Conservation (phyloP, 164 flowering plant species). For the Vitis labrusca region DNA sequence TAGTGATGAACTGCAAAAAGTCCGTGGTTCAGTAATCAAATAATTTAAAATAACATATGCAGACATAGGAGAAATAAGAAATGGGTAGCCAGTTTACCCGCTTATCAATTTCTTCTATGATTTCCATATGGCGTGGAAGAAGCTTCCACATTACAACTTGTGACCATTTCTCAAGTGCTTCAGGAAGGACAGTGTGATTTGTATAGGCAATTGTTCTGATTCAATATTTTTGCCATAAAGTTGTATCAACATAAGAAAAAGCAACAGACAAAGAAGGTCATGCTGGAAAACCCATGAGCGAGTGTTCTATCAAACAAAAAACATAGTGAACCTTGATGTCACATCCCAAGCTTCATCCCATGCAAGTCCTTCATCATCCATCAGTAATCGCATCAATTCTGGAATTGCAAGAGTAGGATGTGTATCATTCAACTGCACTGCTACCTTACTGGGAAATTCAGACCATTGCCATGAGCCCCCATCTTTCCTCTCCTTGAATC, state of each 20-base stretch:
- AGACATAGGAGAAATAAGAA: neutral
- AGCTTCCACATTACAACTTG: slow-evolving; percentile 92
- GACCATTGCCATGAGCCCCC: slow-evolving; percentile 66
- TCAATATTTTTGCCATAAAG: slow-evolving; percentile 2
- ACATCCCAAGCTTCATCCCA: slow-evolving; percentile 99
- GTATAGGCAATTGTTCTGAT: slow-evolving; percentile 96
- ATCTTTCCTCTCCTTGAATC: slow-evolving; percentile 84
- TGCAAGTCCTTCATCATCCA: slow-evolving; percentile 96
- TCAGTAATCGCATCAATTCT: slow-evolving; percentile 87
- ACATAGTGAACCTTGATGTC: slow-evolving; percentile 54
- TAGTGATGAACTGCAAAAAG: slow-evolving; percentile 64
- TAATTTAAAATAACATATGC: neutral
- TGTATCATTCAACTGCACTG: slow-evolving; percentile 95
- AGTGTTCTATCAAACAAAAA: neutral
- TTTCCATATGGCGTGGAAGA: slow-evolving; percentile 98
- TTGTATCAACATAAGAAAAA: neutral
- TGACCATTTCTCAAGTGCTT: slow-evolving; percentile 99
- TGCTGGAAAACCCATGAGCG: neutral
- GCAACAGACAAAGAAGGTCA: neutral
- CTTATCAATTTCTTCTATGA: slow-evolving; percentile 90
- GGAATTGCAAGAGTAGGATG: slow-evolving; percentile 99
- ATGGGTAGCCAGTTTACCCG: slow-evolving; percentile 42
- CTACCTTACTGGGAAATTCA: slow-evolving; percentile 88
- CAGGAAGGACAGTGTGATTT: slow-evolving; percentile 98
- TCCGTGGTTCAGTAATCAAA: neutral